Conservation (phyloP, 2,329 filamentous ascomycete genomes). For the Beauveria varroae region DNA sequence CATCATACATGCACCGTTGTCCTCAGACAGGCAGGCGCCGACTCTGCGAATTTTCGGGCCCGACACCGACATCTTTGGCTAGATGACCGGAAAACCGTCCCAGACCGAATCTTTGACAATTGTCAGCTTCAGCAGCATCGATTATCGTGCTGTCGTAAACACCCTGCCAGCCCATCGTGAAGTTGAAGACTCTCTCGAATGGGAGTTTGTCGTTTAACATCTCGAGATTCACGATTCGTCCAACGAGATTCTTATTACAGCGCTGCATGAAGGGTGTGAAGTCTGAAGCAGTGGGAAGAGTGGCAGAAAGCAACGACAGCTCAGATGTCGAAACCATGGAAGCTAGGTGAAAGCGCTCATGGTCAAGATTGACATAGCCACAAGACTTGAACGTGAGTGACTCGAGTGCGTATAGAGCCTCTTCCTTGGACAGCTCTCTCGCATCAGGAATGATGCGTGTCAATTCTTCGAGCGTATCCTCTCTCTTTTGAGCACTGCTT, state of each 20-base stretch:
- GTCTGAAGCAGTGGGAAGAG: not conserved
- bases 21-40: no score
- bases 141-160: constrained; percentile 25
- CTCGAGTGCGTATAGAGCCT: constrained; percentile 24
- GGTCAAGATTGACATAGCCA: constrained; percentile 46
- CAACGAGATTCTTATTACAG: constrained; percentile 29
- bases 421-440: constrained; percentile 18
- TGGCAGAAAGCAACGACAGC: not conserved
- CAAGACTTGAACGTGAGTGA: constrained; percentile 50
- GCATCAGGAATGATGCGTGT: constrained; percentile 18
- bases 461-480: not conserved
- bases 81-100: constrained; percentile 19
- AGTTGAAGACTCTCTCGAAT: constrained; percentile 25
- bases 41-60: no score
- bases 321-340: constrained; percentile 21
- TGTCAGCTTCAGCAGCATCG: constrained; percentile 28
- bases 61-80: not conserved
- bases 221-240: constrained; percentile 25
- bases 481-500: not conserved
- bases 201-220: constrained; percentile 21
- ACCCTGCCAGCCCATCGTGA: constrained; percentile 30
- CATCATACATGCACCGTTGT: no score
- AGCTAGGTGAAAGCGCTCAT: constrained; percentile 28
- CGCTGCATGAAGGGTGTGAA: constrained; percentile 26
- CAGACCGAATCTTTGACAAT: constrained; percentile 26